Percentiles rank a stretch among this genome's conserved stretches.
These are phyloP conservation scores for Triticum urartu DNA, from an alignment of 176 grass and related monocot species.

Conservation along the genomic window DNA sequence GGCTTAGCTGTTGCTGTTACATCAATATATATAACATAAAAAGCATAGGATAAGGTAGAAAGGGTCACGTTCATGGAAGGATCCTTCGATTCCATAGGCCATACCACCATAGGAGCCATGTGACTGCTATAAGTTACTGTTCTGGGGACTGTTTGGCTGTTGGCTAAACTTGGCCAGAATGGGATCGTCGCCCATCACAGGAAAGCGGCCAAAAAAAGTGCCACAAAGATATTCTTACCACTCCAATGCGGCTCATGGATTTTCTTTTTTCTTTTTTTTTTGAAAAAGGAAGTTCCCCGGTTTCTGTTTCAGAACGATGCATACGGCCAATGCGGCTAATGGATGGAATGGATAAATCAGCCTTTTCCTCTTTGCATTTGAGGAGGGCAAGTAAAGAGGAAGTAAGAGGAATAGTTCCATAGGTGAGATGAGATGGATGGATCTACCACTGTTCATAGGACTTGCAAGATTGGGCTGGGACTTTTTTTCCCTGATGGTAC, in stretches of 20 bases:
- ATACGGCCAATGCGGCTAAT: neutral
- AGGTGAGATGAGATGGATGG: neutral
- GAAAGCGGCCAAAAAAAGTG: neutral
- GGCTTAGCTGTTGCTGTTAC: neutral
- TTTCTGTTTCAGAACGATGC: no score
- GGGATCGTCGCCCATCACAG: neutral
- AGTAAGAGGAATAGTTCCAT: neutral
- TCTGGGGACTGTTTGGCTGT: neutral
- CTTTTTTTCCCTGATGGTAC: neutral
- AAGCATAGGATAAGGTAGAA: neutral
- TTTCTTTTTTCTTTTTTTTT: no score
- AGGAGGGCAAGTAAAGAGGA: neutral
- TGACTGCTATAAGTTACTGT: neutral
- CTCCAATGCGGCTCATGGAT: neutral
- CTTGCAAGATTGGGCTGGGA: slow-evolving; percentile 20
- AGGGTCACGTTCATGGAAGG: neutral
- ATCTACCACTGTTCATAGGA: slow-evolving; percentile 27
- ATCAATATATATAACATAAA: neutral
- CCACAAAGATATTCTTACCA: neutral
- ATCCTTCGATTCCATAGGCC: slow-evolving; percentile 12
- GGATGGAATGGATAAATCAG: neutral
- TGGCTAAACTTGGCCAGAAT: neutral
- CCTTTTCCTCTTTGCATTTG: neutral
- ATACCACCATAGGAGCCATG: slow-evolving; percentile 5
- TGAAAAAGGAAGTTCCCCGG: no score